phyloP scores from a whole-genome alignment of 2,329 filamentous ascomycete genomes.

The Cercospora sesami region DNA sequence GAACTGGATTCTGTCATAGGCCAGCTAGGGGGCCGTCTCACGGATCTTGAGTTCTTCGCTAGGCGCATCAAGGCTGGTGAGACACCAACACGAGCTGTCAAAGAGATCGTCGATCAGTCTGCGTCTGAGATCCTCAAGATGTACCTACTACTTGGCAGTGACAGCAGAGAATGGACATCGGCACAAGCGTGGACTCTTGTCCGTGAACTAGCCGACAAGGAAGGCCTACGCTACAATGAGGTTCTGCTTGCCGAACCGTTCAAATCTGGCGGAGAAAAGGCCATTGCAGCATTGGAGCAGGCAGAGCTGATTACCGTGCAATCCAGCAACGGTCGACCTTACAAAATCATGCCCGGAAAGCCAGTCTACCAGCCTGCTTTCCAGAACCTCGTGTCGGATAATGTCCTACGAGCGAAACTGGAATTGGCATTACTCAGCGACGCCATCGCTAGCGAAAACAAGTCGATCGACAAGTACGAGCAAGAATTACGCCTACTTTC shows the following conservation, averaged over 20 bases:
- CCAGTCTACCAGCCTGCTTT: conserved; percentile 88
- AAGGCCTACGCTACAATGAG: conserved; percentile 78
- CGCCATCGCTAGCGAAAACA: conserved; percentile 68
- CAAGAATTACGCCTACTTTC: conserved; percentile 72
- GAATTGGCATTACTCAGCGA: conserved; percentile 67
- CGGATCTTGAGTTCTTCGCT: conserved; percentile 91
- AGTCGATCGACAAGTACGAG: conserved; percentile 76
- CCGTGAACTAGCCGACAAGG: conserved; percentile 69
- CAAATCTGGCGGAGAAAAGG: conserved; percentile 68
- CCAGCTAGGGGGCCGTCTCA: conserved; percentile 84
- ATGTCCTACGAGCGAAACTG: conserved; percentile 70
- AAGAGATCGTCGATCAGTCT: conserved; percentile 85
- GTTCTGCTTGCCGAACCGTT: conserved; percentile 76
- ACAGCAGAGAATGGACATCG: conserved; percentile 68
- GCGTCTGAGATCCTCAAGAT: conserved; percentile 91
- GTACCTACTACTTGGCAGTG: conserved; percentile 68
- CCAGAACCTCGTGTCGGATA: conserved; percentile 66
- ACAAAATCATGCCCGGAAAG: conserved; percentile 74
- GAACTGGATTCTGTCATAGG: conserved; percentile 81
- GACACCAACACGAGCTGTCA: conserved; percentile 74
- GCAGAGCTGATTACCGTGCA: conserved; percentile 81
- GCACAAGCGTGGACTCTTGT: conserved; percentile 91
- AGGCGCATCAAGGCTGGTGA: conserved; percentile 85
- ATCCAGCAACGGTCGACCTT: conserved; percentile 72
- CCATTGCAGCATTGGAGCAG: conserved; percentile 77